Conservation (phyloP, 2,329 filamentous ascomycete species). For the Pseudocercospora cruenta region DNA sequence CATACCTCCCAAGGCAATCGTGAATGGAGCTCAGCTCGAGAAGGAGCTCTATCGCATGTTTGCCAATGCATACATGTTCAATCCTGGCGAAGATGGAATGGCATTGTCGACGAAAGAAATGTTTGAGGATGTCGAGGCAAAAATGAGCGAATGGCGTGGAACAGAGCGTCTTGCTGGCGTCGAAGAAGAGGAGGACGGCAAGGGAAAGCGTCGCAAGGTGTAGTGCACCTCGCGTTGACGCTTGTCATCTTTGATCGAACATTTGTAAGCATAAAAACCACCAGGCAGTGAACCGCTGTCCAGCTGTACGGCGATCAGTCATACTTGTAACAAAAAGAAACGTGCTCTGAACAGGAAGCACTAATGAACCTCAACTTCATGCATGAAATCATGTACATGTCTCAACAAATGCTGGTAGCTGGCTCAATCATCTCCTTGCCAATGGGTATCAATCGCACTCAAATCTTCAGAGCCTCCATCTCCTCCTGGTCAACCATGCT, state of each 20-base stretch:
- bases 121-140: slow-evolving; percentile 83
- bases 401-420: neutral
- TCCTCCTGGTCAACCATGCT: slow-evolving; percentile 9
- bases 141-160: slow-evolving; percentile 74
- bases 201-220: slow-evolving; percentile 31
- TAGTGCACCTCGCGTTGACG: slow-evolving; percentile 14
- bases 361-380: neutral
- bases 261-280: neutral
- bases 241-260: neutral
- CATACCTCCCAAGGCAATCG: slow-evolving; percentile 82
- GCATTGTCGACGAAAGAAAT: slow-evolving; percentile 87
- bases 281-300: neutral
- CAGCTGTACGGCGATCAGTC: neutral
- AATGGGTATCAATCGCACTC: neutral
- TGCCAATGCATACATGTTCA: slow-evolving; percentile 98
- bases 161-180: slow-evolving; percentile 57
- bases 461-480: neutral
- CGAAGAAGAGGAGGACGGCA: slow-evolving; percentile 36
- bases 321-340: neutral
- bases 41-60: slow-evolving; percentile 96
- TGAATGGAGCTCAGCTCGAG: slow-evolving; percentile 90
- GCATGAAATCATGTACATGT: neutral
- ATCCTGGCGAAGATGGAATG: slow-evolving; percentile 85
- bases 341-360: neutral
- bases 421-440: neutral